Base-by-base conservation (phyloP, 2,329 filamentous ascomycete species). In the Fusarium compactum region DNA sequence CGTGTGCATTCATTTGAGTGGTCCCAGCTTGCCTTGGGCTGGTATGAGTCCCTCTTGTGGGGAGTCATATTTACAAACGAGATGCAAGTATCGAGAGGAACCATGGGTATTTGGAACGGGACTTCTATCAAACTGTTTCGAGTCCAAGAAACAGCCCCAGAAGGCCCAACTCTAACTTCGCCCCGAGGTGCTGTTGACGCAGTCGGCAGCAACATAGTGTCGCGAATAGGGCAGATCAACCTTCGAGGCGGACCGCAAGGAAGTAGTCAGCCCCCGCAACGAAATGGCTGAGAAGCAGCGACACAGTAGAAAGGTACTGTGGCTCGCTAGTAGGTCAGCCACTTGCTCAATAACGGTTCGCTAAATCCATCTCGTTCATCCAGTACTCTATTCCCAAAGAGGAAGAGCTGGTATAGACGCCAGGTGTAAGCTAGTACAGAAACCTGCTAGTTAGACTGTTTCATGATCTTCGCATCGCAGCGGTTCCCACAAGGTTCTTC, bases 21-120 rank as follows among this genome's bases (percentile, higher is more conserved):
- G 95, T 95, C 94, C 5, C 91, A 93, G 1, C 84, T 97, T 34
- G 92, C 93, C 1, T 85, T 98, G 53, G 95, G 95, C 51, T 98
- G 96, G 96, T 98, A 98, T 79, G 94, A 98, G 80, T 95, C 93
- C 8, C 85, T 98, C 15, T 85, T 99, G 12, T 99, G 96, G 96
- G 91, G 94, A 18, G 93, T 98, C 74, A 90, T 98, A 56, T 98
- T 98, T 78, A 90, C 92, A 29, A 91, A 90, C 74, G 96, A 99
- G 82, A 93, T 97, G 90, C 90, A 94, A 62, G 89, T 95, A 29
- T 89, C 91, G 1, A 95, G 92, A 77, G 95, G 95, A 30, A 95
- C 93, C 4, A 93, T 95, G 32, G 95, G 96, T 10, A 90, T 98
- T 3, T 99, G 96, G 95, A 98, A 95, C 76, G 92, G 94, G 38